phyloP scores from a whole-genome alignment of 1,284 basidiomycete genomes.

The Rhodotorula sp. region DNA sequence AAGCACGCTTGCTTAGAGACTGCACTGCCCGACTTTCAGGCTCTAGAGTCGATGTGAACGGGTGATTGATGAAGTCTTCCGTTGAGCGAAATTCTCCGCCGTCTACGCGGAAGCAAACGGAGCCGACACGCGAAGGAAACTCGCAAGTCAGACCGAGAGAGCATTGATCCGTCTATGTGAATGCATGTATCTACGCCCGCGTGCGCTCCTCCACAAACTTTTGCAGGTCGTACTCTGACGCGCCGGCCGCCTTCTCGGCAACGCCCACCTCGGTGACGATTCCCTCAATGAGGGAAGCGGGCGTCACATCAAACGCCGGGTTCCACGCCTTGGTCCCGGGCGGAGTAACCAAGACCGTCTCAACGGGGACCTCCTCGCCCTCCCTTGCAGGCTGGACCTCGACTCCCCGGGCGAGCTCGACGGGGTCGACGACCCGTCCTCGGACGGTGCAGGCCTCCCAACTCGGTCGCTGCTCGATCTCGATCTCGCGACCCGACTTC shows the following conservation, averaged over 20 bases:
- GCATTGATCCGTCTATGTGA: not conserved
- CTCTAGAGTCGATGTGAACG: no score
- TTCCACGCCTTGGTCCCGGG: constrained; percentile 68
- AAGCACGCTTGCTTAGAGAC: no score
- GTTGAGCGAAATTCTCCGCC: no score
- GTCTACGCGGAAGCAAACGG: no score
- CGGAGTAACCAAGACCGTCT: constrained; percentile 68
- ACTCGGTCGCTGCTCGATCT: constrained; percentile 83
- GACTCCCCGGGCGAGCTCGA: constrained; percentile 52
- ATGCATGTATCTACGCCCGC: not conserved
- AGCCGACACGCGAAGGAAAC: no score
- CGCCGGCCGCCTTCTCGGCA: constrained; percentile 47
- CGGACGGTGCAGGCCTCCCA: constrained; percentile 83
- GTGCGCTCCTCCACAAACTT: constrained; percentile 32
- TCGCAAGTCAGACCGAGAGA: no score
- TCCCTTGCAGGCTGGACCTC: constrained; percentile 54
- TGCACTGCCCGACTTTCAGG: no score
- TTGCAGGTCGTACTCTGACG: constrained; percentile 47
- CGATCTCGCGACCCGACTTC: constrained; percentile 74
- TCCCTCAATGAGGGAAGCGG: constrained; percentile 62
- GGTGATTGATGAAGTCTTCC: no score
- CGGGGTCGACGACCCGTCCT: constrained; percentile 55
- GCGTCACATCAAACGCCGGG: constrained; percentile 90
- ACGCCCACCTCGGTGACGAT: constrained; percentile 49
- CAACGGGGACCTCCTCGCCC: constrained; percentile 63